Conservation (phyloP, 805 yeast genomes). For the Starmerella gropengiesseri region DNA sequence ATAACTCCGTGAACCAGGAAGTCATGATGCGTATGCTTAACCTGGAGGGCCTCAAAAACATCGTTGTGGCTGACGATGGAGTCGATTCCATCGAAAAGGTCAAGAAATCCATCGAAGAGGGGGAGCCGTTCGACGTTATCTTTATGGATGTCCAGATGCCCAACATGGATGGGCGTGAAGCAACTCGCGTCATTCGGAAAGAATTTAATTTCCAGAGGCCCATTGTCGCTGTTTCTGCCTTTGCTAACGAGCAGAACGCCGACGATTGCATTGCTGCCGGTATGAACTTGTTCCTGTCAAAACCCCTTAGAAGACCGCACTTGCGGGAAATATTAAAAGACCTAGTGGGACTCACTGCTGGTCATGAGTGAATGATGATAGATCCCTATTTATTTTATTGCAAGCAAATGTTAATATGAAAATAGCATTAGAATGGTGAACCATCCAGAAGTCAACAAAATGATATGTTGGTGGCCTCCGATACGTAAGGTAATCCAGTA, state of each 20-base stretch:
- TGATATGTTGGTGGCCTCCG: too few relatives aligned
- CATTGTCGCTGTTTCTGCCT: conserved; percentile 89
- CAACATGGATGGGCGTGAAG: conserved; percentile 74
- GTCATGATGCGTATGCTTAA: conserved; percentile 81
- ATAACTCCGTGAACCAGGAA: conserved; percentile 86
- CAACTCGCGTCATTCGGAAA: conserved; percentile 61
- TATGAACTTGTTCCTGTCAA: conserved; percentile 82
- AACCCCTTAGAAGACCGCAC: conserved; percentile 43
- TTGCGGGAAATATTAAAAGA: conserved; percentile 23
- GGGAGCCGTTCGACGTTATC: conserved; percentile 48
- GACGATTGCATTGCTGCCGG: conserved; percentile 80
- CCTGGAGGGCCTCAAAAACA: conserved; percentile 63
- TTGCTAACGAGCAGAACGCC: conserved; percentile 85
- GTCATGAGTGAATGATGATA: not conserved
- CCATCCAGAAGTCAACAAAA: too few relatives aligned
- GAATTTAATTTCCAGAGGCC: conserved; percentile 56
- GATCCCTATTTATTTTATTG: conserved; percentile 9
- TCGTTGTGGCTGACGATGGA: conserved; percentile 82
- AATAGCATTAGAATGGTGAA: too few relatives aligned
- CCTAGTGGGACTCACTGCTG: conserved; percentile 9
- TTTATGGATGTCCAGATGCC: conserved; percentile 99
- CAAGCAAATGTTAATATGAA: too few relatives aligned
- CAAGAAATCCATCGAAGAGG: conserved; percentile 33
- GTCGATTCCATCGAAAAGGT: conserved; percentile 71
- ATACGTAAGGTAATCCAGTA: too few relatives aligned